phyloP scores from a whole-genome alignment of 306 rosid genomes.

The Fragaria vesca region DNA sequence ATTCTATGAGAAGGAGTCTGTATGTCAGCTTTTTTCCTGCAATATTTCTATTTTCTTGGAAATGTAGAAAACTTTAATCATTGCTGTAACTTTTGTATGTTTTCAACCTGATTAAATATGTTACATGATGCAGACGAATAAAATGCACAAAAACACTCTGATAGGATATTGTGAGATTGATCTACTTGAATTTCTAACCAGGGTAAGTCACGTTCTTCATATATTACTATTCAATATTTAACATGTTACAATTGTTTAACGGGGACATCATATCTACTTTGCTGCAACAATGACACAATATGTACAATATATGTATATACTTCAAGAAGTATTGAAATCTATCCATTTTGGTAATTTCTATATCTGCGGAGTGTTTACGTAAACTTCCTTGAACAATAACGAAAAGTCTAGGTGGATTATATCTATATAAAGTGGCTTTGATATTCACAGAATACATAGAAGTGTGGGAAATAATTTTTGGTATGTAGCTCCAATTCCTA shows the following conservation, averaged over 20 bases:
- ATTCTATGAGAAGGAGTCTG: background rate
- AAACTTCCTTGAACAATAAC: background rate
- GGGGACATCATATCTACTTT: background rate
- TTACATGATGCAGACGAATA: constrained; percentile 72
- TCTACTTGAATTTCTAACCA: constrained; percentile 75
- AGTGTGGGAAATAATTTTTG: background rate
- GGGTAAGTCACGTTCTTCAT: constrained; percentile 47
- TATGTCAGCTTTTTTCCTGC: background rate
- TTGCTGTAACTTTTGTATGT: background rate
- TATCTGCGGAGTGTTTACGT: background rate
- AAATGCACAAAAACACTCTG: constrained; percentile 67
- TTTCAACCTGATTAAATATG: constrained; percentile 27
- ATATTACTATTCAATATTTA: background rate
- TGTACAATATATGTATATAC: background rate
- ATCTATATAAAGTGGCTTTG: background rate
- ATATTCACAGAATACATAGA: background rate
- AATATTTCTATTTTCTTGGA: background rate
- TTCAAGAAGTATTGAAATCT: background rate
- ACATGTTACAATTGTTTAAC: background rate
- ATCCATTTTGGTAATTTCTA: background rate
- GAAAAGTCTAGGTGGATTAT: background rate
- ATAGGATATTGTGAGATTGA: constrained; percentile 88
- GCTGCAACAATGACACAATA: background rate
- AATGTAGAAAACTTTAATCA: background rate
- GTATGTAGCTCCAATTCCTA: background rate